Evolutionary conservation across 345 rosid genomes (phyloP), one percentile per base, ranked within the genome.

Genomic region (Triadica sebifera): DNA sequence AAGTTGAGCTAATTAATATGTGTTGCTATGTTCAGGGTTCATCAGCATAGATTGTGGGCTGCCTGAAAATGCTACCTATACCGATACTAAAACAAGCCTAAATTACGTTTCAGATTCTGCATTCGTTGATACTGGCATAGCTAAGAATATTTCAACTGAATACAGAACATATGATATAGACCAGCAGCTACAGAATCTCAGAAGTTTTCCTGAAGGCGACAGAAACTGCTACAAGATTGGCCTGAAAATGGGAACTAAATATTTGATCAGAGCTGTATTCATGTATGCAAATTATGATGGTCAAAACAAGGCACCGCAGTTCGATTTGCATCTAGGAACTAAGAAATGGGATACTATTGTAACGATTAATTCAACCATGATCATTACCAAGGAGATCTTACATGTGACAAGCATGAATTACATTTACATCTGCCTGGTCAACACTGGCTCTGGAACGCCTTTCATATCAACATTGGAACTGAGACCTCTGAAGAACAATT

Each of bases 371-470:
- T 68, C 57, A 29, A 68, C 84, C 0, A 16, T 65, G 3, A 49
- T 71, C 5, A 46, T 75, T 0, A 2, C 46, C 15, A 77, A 75
- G 76, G 87, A 86, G 65, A 75, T 84, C 8, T 57, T 86, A 52
- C 81, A 84, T 58, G 50, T 70, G 49, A 47, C 76, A 6, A 67
- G 63, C 0, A 29, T 38, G 46, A 78, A 77, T 58, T 71, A 57
- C 3, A 69, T 75, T 12, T 43, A 50, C 71, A 75, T 86, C 19
- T 86, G 89, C 71, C 79, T 84, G 22, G 87, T 75, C 8, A 78
- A 86, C 63, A 86, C 81, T 6, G 87, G 84, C 4, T 55, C 49
- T 0, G 87, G 89, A 17, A 80, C 77, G 2, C 89, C 89, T 37
- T 80, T 84, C 37, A 80, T 75, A 29, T 80, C 83, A 10, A 37